Evolutionary conservation across 1,284 basidiomycete genomes (phyloP).

Genomic region (Paramarasmius palmivorus): DNA sequence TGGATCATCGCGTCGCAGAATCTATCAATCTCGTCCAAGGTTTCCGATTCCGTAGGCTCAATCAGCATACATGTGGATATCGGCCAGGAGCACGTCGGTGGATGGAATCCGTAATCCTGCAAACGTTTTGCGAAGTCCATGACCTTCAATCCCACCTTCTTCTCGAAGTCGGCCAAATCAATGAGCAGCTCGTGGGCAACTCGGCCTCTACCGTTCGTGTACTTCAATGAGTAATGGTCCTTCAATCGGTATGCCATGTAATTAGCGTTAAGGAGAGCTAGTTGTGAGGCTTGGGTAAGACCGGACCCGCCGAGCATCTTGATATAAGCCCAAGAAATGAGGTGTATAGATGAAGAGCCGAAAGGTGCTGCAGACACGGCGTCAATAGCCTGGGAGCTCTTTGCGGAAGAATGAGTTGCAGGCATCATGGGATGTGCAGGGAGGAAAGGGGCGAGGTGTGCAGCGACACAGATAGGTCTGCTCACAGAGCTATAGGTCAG

Average conservation of each 20-base stretch:
- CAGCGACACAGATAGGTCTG: slow-evolving; percentile 92
- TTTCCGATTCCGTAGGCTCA: slow-evolving; percentile 94
- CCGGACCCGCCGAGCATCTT: slow-evolving; percentile 96
- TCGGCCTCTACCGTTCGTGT: slow-evolving; percentile 86
- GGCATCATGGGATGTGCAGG: slow-evolving; percentile 86
- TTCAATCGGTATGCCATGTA: slow-evolving; percentile 92
- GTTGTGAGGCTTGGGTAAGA: slow-evolving; percentile 81
- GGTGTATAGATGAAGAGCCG: slow-evolving; percentile 92
- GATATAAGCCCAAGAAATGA: slow-evolving; percentile 98
- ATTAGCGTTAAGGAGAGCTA: slow-evolving; percentile 93
- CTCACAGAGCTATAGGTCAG: too few species aligned
- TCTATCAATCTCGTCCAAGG: slow-evolving; percentile 87
- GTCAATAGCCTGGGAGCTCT: slow-evolving; percentile 72
- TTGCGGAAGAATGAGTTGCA: slow-evolving; percentile 39
- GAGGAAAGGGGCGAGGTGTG: slow-evolving; percentile 93
- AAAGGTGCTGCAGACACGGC: slow-evolving; percentile 92
- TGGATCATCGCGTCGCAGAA: slow-evolving; percentile 98
- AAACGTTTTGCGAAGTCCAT: slow-evolving; percentile 92
- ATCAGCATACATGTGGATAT: slow-evolving; percentile 94
- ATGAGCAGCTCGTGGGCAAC: slow-evolving; percentile 97
- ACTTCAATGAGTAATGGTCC: slow-evolving; percentile 86
- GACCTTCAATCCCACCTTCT: slow-evolving; percentile 86
- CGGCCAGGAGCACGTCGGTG: slow-evolving; percentile 93
- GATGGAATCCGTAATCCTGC: slow-evolving; percentile 87
- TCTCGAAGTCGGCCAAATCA: slow-evolving; percentile 94